Percentiles rank a stretch among this genome's conserved stretches.
Conservation (phyloP, 2,329 filamentous ascomycete species). For the Aspergillus neoniger region DNA sequence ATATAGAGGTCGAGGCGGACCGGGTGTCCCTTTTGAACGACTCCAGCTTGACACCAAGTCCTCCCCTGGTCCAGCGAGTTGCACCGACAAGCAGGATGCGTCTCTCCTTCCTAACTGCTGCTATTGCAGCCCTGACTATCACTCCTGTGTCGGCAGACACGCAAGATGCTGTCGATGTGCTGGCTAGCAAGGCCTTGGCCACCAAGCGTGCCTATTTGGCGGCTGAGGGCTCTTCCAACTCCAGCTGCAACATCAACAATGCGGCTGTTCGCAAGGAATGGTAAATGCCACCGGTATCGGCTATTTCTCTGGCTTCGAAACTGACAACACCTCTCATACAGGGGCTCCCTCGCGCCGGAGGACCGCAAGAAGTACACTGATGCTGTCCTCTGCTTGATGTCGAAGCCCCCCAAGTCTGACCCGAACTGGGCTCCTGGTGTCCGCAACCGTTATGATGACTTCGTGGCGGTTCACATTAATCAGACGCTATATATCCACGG, state of each 20-base stretch:
- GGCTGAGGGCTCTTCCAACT: neutral
- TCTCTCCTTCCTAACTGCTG: neutral
- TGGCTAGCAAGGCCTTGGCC: slow-evolving; percentile 12
- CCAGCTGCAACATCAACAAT: slow-evolving; percentile 10
- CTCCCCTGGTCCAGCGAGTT: neutral
- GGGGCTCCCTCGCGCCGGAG: neutral
- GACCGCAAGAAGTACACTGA: slow-evolving; percentile 40
- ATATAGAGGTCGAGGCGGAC: neutral
- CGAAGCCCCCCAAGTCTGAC: slow-evolving; percentile 12
- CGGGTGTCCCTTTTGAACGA: neutral
- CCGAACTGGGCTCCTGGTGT: slow-evolving; percentile 45
- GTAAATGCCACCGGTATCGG: neutral
- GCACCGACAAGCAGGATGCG: neutral
- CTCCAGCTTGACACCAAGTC: neutral
- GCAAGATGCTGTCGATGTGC: slow-evolving; percentile 10
- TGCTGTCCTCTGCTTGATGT: slow-evolving; percentile 48
- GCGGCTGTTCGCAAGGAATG: slow-evolving; percentile 1
- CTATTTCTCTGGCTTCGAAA: neutral
- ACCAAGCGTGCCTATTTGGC: slow-evolving; percentile 11
- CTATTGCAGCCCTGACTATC: slow-evolving; percentile 8
- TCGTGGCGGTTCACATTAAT: slow-evolving; percentile 53
- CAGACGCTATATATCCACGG: slow-evolving; percentile 49
- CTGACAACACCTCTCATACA: neutral
- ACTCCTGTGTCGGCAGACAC: slow-evolving; percentile 3
- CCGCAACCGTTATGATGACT: slow-evolving; percentile 54